A percentile compares a stretch with the other conserved stretches of the same genome.
Conservation (phyloP, 1,139 yeast genomes). For the Wickerhamomyces sp. region DNA sequence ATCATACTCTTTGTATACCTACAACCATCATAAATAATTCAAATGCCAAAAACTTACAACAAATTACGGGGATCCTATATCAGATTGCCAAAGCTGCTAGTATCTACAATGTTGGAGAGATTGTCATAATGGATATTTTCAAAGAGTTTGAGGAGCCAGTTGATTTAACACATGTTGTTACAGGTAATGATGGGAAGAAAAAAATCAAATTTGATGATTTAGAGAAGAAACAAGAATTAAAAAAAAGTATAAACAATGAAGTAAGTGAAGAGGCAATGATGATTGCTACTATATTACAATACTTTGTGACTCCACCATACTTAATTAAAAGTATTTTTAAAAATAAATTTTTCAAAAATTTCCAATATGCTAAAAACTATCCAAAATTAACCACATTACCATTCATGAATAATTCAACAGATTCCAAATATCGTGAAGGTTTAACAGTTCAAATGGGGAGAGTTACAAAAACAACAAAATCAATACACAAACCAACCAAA, state of each 20-base stretch:
- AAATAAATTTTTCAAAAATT: conserved; percentile 37
- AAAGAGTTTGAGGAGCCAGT: conserved; percentile 27
- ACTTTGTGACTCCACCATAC: conserved; percentile 83
- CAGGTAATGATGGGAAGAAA: conserved; percentile 19
- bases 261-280: conserved; percentile 40
- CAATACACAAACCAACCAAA: conserved; percentile 30
- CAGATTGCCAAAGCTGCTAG: conserved; percentile 77
- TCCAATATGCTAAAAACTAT: conserved; percentile 60
- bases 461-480: conserved; percentile 33
- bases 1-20: conserved; percentile 59
- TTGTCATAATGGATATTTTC: conserved; percentile 56
- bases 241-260: conserved; percentile 16
- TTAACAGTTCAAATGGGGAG: conserved; percentile 58
- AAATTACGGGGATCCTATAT: conserved; percentile 66
- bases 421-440: conserved; percentile 51
- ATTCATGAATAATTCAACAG: conserved; percentile 47
- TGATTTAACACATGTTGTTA: conserved; percentile 9
- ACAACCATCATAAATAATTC: conserved; percentile 47
- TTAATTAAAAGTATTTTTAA: conserved; percentile 61
- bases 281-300: conserved; percentile 71
- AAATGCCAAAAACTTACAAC: conserved; percentile 63
- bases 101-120: conserved; percentile 63
- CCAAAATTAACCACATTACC: conserved; percentile 76
- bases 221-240: conserved; percentile 24
- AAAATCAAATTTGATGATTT: conserved; percentile 36